These are phyloP conservation scores for Pseudoneurospora amorphoporcata DNA, from an alignment of 495 filamentous ascomycete species.

Conservation along the genomic window DNA sequence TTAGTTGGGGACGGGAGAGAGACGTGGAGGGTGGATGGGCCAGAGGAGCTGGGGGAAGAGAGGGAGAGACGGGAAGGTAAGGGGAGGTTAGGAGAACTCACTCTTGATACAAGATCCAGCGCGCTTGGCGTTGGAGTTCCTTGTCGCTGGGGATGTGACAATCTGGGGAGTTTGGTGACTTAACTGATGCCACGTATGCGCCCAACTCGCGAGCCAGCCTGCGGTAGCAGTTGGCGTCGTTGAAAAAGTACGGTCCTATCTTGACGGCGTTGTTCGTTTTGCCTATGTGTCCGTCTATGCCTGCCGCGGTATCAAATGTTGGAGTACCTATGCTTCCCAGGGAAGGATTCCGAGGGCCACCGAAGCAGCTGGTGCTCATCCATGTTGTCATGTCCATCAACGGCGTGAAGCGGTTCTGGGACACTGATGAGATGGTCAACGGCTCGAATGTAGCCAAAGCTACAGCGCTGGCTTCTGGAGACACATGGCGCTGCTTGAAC, in stretches of 20 bases:
- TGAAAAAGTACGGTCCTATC: constrained; percentile 19
- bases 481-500: constrained; percentile 32
- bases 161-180: constrained; percentile 43
- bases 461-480: constrained; percentile 1
- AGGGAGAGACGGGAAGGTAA: not conserved
- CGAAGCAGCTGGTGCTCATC: not conserved
- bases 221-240: constrained; percentile 46
- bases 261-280: not conserved
- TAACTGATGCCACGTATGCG: constrained; percentile 36
- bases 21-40: not conserved
- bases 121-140: constrained; percentile 44
- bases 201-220: constrained; percentile 36
- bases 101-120: constrained; percentile 48
- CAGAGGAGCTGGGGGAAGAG: not conserved
- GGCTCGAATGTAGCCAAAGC: constrained; percentile 1
- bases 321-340: not conserved
- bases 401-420: not conserved
- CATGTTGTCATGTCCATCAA: not conserved
- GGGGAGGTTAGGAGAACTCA: constrained; percentile 12
- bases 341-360: not conserved
- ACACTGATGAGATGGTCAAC: constrained; percentile 8
- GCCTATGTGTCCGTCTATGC: not conserved
- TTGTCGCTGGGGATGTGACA: constrained; percentile 42
- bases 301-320: not conserved
- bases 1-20: not conserved